phyloP scores from a whole-genome alignment of 2,329 filamentous ascomycete species.

The Aspergillus transmontanensis region DNA sequence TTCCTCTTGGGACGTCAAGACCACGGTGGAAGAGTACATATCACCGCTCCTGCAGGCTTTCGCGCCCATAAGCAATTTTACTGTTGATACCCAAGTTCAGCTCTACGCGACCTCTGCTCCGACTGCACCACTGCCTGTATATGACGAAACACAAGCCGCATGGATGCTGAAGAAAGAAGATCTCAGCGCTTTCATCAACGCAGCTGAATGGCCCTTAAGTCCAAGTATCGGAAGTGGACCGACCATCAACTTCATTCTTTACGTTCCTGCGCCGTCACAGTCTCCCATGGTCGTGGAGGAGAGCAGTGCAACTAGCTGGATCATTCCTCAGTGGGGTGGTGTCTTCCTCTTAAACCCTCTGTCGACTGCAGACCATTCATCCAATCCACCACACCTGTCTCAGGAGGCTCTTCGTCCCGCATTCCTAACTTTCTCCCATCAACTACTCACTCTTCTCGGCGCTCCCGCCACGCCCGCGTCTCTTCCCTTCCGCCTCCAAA shows the following conservation, averaged over 20 bases:
- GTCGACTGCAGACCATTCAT: constrained; percentile 37
- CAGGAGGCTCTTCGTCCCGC: constrained; percentile 72
- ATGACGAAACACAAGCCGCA: constrained; percentile 56
- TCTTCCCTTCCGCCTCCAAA: constrained; percentile 80
- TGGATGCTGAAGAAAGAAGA: constrained; percentile 80
- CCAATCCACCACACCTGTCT: constrained; percentile 56
- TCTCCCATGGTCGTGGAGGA: constrained; percentile 63
- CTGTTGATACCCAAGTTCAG: constrained; percentile 93
- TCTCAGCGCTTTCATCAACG: constrained; percentile 92
- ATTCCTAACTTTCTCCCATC: constrained; percentile 86
- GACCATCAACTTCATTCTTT: constrained; percentile 94
- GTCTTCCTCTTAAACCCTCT: constrained; percentile 67
- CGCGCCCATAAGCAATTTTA: constrained; percentile 87
- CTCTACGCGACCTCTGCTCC: constrained; percentile 76
- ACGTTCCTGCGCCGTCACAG: constrained; percentile 72
- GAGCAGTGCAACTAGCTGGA: constrained; percentile 73
- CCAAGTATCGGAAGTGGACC: constrained; percentile 91
- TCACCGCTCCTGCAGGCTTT: constrained; percentile 78
- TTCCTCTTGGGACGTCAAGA: constrained; percentile 88
- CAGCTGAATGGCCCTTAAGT: constrained; percentile 94
- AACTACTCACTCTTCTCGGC: constrained; percentile 84
- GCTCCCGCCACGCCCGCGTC: constrained; percentile 77
- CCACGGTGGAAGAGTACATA: constrained; percentile 78
- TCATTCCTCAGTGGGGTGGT: constrained; percentile 94
- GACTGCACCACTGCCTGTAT: constrained; percentile 60